Conservation (phyloP, 768 basidiomycete genomes). For the Gloeophyllum trabeum region DNA sequence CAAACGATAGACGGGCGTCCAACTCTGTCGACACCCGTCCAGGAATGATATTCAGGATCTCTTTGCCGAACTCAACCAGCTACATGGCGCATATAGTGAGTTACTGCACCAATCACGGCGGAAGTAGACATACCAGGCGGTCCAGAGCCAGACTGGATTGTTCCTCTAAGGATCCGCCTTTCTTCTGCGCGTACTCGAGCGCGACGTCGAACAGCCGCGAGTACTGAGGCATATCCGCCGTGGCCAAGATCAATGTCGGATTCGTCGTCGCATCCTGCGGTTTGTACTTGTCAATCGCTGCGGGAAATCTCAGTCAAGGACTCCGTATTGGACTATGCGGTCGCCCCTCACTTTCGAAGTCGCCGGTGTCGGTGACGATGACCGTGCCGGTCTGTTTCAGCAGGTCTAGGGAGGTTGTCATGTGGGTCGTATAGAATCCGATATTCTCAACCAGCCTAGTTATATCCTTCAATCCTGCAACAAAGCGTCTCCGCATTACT, state of each 20-base stretch:
- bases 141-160: constrained; percentile 34
- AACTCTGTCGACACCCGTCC: constrained; percentile 47
- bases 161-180: constrained; percentile 28
- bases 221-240: constrained; percentile 34
- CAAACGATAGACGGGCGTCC: constrained; percentile 39
- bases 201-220: constrained; percentile 25
- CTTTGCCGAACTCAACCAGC: constrained; percentile 41
- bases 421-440: neutral
- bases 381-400: constrained; percentile 34
- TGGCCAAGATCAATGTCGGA: constrained; percentile 36
- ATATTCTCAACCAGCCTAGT: too few relatives aligned
- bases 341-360: too few relatives aligned
- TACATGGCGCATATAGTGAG: constrained; percentile 5
- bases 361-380: constrained; percentile 38
- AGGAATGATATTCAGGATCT: constrained; percentile 39
- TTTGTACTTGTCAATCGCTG: constrained; percentile 34
- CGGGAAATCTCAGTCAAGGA: neutral
- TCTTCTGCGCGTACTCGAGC: constrained; percentile 26
- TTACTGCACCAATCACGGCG: neutral
- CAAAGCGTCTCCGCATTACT: too few relatives aligned
- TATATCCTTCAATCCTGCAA: too few relatives aligned
- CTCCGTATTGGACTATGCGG: too few relatives aligned
- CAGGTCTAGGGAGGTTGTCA: constrained; percentile 9
- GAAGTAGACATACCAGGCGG: constrained; percentile 31
- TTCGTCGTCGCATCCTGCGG: constrained; percentile 44